Evolutionary conservation across 352 stramenopile genomes (phyloP).

Genomic region (Nannochloropsis limnetica): DNA sequence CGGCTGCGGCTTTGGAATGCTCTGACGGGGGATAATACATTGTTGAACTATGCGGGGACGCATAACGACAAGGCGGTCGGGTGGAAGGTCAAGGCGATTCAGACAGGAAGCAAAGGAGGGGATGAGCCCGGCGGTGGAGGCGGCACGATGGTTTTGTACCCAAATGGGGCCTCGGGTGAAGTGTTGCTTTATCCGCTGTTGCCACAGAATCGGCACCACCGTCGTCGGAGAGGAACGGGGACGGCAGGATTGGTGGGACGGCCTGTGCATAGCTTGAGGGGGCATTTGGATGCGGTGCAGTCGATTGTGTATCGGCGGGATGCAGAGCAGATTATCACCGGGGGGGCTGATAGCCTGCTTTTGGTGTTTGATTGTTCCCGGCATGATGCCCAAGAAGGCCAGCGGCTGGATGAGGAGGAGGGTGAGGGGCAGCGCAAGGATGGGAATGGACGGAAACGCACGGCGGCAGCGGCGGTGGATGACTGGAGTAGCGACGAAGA

Average conservation of each 20-base stretch:
- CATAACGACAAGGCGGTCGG: constrained; percentile 39
- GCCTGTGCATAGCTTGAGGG: constrained; percentile 37
- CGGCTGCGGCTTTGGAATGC: constrained; percentile 52
- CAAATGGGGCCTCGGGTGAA: constrained; percentile 14
- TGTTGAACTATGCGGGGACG: constrained; percentile 48
- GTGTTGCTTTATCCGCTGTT: constrained; percentile 5
- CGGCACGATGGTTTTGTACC: constrained; percentile 4
- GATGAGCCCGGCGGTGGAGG: neutral
- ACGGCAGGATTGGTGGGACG: neutral
- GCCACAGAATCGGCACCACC: neutral
- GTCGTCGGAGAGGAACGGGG: neutral
- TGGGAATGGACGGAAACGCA: neutral
- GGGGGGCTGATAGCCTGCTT: constrained; percentile 43
- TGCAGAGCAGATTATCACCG: constrained; percentile 49
- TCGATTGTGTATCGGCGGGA: constrained; percentile 44
- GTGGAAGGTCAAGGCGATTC: constrained; percentile 40
- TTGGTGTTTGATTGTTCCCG: constrained; percentile 39
- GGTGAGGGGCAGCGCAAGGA: neutral
- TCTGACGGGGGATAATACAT: constrained; percentile 44
- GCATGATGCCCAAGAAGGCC: neutral
- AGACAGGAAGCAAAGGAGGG: neutral
- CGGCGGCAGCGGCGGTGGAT: neutral
- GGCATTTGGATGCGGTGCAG: constrained; percentile 47
- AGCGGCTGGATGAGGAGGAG: neutral
- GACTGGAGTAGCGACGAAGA: constrained; percentile 30